A percentile compares a stretch with the other conserved stretches of the same genome.
These are phyloP conservation scores for Spizellomyces sp. DNA, from an alignment of 192 early-diverging fungal genomes.

Conservation along the genomic window DNA sequence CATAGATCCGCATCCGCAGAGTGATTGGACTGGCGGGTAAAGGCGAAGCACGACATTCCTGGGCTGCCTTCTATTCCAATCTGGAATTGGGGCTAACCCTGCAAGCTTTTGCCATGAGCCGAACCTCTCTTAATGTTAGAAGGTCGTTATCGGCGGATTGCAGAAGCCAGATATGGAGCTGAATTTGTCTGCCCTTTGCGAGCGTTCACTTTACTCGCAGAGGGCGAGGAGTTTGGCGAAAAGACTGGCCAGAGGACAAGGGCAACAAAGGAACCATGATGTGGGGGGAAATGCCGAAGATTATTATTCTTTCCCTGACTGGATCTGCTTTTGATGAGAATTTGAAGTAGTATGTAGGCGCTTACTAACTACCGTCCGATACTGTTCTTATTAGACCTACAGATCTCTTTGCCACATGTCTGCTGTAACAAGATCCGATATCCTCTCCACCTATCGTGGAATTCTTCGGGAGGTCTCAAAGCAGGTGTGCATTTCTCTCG, in stretches of 20 bases:
- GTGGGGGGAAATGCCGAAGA: background rate
- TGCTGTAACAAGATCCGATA: slow-evolving; percentile 9
- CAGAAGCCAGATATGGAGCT: background rate
- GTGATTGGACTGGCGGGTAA: slow-evolving; percentile 4
- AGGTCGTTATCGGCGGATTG: slow-evolving; percentile 3
- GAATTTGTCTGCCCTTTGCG: slow-evolving; percentile 11
- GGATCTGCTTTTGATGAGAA: background rate
- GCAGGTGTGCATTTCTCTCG: slow-evolving; percentile 12
- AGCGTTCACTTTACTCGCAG: background rate
- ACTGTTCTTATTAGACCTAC: too few relatives aligned
- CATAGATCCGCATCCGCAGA: slow-evolving; percentile 10
- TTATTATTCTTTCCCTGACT: background rate
- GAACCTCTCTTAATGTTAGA: background rate
- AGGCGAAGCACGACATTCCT: slow-evolving; percentile 22
- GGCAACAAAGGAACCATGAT: background rate
- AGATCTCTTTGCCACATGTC: slow-evolving; percentile 11
- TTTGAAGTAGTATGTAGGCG: background rate
- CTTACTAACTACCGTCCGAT: background rate
- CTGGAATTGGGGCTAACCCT: too few relatives aligned
- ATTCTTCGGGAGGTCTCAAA: slow-evolving; percentile 36
- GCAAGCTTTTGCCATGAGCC: background rate
- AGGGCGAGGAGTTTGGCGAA: slow-evolving; percentile 19
- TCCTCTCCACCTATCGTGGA: slow-evolving; percentile 26
- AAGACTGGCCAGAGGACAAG: too few relatives aligned
- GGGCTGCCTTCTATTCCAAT: too few relatives aligned